Conservation (phyloP, 2,329 filamentous ascomycete genomes). For the Fusarium sulawesiense region DNA sequence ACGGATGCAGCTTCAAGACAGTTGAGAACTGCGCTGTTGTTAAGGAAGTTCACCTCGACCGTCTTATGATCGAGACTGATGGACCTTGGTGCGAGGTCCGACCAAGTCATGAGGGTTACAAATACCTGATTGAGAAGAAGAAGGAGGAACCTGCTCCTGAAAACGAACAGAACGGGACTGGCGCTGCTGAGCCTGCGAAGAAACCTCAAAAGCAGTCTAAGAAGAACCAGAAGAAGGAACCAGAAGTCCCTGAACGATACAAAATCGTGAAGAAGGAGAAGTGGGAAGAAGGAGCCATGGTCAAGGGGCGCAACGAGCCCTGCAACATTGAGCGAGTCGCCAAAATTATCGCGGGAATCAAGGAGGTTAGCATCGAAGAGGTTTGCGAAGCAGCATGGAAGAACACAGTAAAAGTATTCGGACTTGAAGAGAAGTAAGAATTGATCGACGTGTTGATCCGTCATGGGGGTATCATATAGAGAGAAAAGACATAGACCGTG, state of each 20-base stretch:
- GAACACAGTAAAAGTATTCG: slow-evolving; percentile 85
- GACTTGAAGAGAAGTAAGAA: slow-evolving; percentile 60
- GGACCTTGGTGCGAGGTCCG: slow-evolving; percentile 98
- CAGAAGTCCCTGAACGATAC: slow-evolving; percentile 76
- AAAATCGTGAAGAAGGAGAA: slow-evolving; percentile 96
- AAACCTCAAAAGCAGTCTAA: slow-evolving; percentile 55
- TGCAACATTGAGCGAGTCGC: slow-evolving; percentile 88
- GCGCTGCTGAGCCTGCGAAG: slow-evolving; percentile 24
- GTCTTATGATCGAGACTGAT: slow-evolving; percentile 94
- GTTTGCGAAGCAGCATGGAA: slow-evolving; percentile 88
- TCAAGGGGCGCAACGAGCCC: slow-evolving; percentile 96
- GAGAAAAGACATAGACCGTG: slow-evolving; percentile 44
- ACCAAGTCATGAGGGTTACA: slow-evolving; percentile 85
- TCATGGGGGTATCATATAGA: slow-evolving; percentile 48
- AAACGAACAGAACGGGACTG: slow-evolving; percentile 41
- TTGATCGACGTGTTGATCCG: slow-evolving; percentile 17
- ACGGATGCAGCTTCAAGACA: slow-evolving; percentile 96
- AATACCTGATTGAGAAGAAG: slow-evolving; percentile 67
- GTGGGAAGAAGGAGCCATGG: slow-evolving; percentile 86
- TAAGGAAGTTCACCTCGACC: slow-evolving; percentile 78
- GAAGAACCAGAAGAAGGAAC: slow-evolving; percentile 68
- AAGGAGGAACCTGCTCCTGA: slow-evolving; percentile 44
- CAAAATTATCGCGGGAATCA: slow-evolving; percentile 88
- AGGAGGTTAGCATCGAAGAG: slow-evolving; percentile 81
- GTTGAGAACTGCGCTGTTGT: slow-evolving; percentile 90